These are phyloP conservation scores for Escovopsis sp. DNA, from an alignment of 2,329 filamentous ascomycete species.

Conservation along the genomic window DNA sequence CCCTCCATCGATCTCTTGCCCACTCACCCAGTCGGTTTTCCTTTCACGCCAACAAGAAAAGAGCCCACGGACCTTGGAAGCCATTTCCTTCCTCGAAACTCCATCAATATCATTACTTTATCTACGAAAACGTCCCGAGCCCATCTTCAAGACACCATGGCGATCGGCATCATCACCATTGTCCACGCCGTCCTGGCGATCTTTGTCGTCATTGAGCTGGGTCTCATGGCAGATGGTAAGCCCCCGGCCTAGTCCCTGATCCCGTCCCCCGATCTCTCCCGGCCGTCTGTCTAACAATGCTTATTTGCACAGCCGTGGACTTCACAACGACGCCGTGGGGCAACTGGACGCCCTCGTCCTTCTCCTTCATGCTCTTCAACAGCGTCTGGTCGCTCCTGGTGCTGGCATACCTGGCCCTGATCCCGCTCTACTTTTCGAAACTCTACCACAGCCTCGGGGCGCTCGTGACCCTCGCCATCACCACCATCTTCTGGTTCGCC, in stretches of 20 bases:
- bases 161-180: slow-evolving; percentile 40
- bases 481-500: slow-evolving; percentile 81
- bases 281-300: neutral
- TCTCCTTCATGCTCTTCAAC: slow-evolving; percentile 71
- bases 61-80: neutral
- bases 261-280: no score
- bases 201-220: slow-evolving; percentile 61
- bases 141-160: slow-evolving; percentile 32
- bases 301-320: slow-evolving; percentile 5
- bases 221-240: slow-evolving; percentile 58
- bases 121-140: neutral
- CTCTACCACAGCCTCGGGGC: slow-evolving; percentile 51
- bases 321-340: slow-evolving; percentile 1
- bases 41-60: no score
- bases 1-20: neutral
- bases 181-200: slow-evolving; percentile 52
- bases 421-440: slow-evolving; percentile 46
- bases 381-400: slow-evolving; percentile 62
- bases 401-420: slow-evolving; percentile 53
- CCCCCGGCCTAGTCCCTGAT: neutral
- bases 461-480: slow-evolving; percentile 53
- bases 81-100: neutral
- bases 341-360: slow-evolving; percentile 32
- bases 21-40: no score
- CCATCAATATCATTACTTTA: neutral